Conservation (phyloP, 768 basidiomycete species). For the Kondoa malvinella region DNA sequence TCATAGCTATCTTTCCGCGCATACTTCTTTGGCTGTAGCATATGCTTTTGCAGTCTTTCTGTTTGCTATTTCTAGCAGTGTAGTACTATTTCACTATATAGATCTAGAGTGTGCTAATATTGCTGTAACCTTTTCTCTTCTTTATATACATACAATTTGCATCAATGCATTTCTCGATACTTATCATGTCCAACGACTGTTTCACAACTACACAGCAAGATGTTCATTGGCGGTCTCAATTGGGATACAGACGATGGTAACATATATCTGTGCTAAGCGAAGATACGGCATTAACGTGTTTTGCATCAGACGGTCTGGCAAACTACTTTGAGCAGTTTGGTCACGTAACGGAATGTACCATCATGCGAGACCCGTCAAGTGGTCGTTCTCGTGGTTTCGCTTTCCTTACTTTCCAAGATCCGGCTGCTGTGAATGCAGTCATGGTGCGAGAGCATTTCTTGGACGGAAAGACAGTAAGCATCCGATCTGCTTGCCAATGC, state of each 20-base stretch:
- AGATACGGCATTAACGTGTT: conserved; percentile 5
- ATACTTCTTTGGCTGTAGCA: neutral
- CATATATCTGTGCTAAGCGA: conserved; percentile 21
- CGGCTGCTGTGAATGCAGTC: conserved; percentile 81
- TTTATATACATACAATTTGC: neutral
- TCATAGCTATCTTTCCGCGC: neutral
- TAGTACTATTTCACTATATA: neutral
- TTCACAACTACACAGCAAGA: conserved; percentile 52
- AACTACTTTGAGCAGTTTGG: conserved; percentile 93
- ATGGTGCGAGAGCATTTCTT: conserved; percentile 88
- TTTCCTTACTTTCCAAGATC: conserved; percentile 87
- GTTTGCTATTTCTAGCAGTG: neutral
- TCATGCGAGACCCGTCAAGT: conserved; percentile 81
- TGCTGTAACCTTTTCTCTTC: neutral
- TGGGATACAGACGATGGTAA: conserved; percentile 99
- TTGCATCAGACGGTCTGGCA: conserved; percentile 35
- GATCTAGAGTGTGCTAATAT: neutral
- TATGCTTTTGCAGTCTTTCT: neutral
- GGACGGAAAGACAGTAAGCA: conserved; percentile 91
- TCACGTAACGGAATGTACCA: conserved; percentile 89
- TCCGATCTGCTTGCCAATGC: neutral
- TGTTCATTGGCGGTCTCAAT: conserved; percentile 99
- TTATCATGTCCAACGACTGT: neutral
- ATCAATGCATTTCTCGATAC: neutral
- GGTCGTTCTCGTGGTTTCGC: conserved; percentile 94